Evolutionary conservation across 345 rosid species (phyloP).

Genomic region (Garcia nutans): DNA sequence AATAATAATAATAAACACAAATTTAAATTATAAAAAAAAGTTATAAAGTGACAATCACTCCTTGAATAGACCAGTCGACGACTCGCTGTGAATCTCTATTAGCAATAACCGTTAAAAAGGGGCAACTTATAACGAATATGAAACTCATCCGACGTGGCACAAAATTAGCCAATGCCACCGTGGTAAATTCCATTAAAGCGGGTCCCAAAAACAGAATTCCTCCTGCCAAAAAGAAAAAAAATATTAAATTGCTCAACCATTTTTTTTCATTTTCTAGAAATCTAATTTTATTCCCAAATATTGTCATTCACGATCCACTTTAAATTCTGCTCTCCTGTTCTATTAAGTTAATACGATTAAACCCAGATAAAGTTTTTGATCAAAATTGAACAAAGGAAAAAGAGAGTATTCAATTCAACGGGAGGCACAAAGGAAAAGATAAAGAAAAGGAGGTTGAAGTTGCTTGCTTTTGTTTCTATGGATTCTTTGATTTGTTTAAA

Average conservation of each 20-base stretch:
- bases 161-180: not conserved
- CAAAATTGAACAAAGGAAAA: not conserved
- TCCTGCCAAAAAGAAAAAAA: not conserved
- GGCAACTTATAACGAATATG: not conserved
- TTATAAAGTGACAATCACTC: no score
- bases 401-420: not conserved
- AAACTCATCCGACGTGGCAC: constrained; percentile 11
- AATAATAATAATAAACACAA: no score
- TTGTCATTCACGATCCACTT: constrained; percentile 10
- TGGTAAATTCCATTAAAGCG: not conserved
- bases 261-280: not conserved
- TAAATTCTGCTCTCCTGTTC: not conserved
- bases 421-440: not conserved
- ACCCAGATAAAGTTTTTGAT: constrained; percentile 3
- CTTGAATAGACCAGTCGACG: no score
- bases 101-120: not conserved
- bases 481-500: constrained; percentile 13
- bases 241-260: not conserved
- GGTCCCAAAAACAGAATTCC: constrained; percentile 12
- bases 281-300: not conserved
- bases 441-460: not conserved
- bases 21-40: no score
- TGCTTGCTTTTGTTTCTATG: constrained; percentile 5
- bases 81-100: not conserved
- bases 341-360: not conserved